Percentiles rank a stretch among this genome's conserved stretches.
Conservation (phyloP, 371 early-diverging fungal genomes). For the Mortierella polycephala region DNA sequence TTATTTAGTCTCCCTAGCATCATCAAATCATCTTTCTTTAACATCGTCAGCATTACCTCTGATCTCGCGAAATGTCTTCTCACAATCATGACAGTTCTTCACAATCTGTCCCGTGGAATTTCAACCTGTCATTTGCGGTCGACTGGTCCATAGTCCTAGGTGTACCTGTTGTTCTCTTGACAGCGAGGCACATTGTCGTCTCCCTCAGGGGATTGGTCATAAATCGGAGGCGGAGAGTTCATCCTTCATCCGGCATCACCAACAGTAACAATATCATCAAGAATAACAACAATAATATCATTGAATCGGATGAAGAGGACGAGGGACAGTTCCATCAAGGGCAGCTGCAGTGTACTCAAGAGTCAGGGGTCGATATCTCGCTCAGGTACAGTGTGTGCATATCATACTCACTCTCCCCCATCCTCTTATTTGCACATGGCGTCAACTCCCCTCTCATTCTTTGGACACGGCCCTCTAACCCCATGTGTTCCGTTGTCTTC, state of each 20-base stretch:
- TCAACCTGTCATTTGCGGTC: constrained; percentile 34
- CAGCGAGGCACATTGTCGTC: constrained; percentile 12
- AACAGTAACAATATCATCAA: background rate
- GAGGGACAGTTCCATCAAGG: background rate
- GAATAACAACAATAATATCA: background rate
- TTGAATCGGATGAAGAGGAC: constrained; percentile 4
- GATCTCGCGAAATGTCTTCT: background rate
- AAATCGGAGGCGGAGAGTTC: background rate
- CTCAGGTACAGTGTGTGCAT: constrained; percentile 18
- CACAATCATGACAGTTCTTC: constrained; percentile 17
- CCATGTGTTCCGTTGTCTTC: background rate
- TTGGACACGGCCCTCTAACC: background rate
- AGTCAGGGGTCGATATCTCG: constrained; percentile 23
- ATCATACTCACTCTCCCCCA: background rate
- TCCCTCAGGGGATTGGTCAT: background rate
- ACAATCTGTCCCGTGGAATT: constrained; percentile 43
- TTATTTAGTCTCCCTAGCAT: background rate
- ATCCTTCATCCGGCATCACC: background rate
- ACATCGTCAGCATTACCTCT: background rate
- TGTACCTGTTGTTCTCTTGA: constrained; percentile 26
- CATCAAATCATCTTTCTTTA: background rate
- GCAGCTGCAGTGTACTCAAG: constrained; percentile 2
- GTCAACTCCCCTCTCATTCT: background rate
- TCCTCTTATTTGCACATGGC: background rate
- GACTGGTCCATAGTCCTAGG: constrained; percentile 37